Evolutionary conservation across 2,329 filamentous ascomycete genomes (phyloP), one percentile per base, ranked within the genome.

Genomic region (Xylariaceae sp.): DNA sequence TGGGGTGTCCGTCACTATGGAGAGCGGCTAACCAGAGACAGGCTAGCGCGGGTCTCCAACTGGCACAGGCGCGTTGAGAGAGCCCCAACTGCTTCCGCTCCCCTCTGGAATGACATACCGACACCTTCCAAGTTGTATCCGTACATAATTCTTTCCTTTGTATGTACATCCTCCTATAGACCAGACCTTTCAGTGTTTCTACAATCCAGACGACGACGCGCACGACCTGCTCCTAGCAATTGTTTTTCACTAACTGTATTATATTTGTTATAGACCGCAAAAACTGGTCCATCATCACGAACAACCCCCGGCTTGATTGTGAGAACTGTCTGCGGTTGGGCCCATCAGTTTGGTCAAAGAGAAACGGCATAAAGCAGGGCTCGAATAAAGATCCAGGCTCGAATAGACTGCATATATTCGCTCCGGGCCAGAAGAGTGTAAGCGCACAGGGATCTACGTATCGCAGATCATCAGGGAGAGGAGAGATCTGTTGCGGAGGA

Each of bases 401-500:
- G 23, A 13, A 57, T 48, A 8, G 37, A 56, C 47, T 15, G 23
- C 35, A 15, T 6, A 51, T 47, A 51, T 47, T 53, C 34, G 52
- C 53, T 48, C 2, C 10, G 56, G 37, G n/a, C 48, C 49, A 42
- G 61, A 56, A 51, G 57, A 30, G 4, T 58, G 56, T 56, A 51
- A 45, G 34, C 11, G 37, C 11, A 15, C 45, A 3, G 45, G 49
- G 48, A 30, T 30, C 23, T 15, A 59, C 45, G 5, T 39, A 58
- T 51, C 59, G 48, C 35, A 18, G 58, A 49, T 47, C 49, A 56
- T 59, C 23, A 34, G n/a, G 51, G 62, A 61, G 62, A 48, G 58
- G 53, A 64, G 10, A 64, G 62, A 57, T 60, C 64, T 57, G 63
- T 42, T 58, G 62, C 55, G 60, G 57, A 61, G 56, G 55, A 64